A percentile compares a stretch with the other conserved stretches of the same genome.
These are phyloP conservation scores for Colletotrichum musicola DNA, from an alignment of 2,329 filamentous ascomycete genomes.

Conservation along the genomic window DNA sequence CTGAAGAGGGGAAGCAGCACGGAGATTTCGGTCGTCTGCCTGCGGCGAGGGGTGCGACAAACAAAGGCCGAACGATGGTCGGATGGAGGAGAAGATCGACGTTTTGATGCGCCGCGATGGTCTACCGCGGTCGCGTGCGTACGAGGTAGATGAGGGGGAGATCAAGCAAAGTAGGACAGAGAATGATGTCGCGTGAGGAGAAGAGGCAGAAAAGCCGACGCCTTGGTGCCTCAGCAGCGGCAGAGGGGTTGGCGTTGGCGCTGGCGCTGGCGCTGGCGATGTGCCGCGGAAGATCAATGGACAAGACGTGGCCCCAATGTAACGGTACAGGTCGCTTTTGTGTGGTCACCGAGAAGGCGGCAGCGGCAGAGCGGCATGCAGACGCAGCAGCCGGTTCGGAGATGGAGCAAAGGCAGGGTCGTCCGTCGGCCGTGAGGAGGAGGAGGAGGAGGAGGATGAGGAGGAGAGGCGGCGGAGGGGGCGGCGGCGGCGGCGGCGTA, in stretches of 20 bases:
- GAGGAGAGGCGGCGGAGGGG: conserved; percentile 5
- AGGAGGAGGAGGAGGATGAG: conserved; percentile 11
- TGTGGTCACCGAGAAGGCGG: background rate
- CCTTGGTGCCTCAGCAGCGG: conserved; percentile 36
- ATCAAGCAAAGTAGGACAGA: background rate
- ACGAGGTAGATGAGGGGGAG: conserved; percentile 4
- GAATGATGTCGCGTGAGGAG: conserved; percentile 33
- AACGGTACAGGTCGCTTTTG: conserved; percentile 8
- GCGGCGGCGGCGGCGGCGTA: background rate
- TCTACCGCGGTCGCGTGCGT: background rate
- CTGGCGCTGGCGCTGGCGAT: too few relatives aligned
- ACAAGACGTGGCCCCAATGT: conserved; percentile 2
- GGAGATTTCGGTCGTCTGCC: conserved; percentile 31
- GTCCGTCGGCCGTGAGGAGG: conserved; percentile 7
- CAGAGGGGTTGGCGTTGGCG: conserved; percentile 23
- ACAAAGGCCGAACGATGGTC: conserved; percentile 19
- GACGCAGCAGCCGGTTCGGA: conserved; percentile 23
- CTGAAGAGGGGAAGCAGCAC: conserved; percentile 29
- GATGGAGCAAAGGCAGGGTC: conserved; percentile 39
- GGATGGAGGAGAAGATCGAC: conserved; percentile 25
- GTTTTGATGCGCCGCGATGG: background rate
- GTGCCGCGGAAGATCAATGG: conserved; percentile 30
- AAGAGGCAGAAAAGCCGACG: conserved; percentile 24
- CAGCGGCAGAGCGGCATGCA: conserved; percentile 15
- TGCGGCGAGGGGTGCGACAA: conserved; percentile 34